A percentile compares a stretch with the other conserved stretches of the same genome.
Evolutionary conservation across 1,284 basidiomycete genomes (phyloP).

Genomic region (Lentinula novae-zelandiae): DNA sequence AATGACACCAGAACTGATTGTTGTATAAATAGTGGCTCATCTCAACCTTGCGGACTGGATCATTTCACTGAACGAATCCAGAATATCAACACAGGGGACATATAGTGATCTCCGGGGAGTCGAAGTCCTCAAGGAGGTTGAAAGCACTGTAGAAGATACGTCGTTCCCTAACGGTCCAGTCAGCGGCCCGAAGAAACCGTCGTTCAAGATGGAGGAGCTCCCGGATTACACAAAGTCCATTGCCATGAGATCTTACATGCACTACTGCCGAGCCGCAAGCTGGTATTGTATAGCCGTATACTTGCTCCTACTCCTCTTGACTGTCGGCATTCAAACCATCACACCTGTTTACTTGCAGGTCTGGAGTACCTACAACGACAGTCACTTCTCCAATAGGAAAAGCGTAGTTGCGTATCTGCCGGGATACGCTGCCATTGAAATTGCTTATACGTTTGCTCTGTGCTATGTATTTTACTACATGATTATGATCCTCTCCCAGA

Average conservation of each 20-base stretch:
- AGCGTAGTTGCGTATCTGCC: not conserved
- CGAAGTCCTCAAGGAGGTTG: not conserved
- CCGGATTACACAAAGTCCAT: not conserved
- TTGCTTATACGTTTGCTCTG: not conserved
- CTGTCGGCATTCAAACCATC: not conserved
- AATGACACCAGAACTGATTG: not conserved
- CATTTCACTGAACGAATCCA: not conserved
- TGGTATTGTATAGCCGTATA: not conserved
- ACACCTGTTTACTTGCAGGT: constrained; percentile 1
- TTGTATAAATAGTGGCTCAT: not conserved
- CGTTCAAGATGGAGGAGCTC: not conserved
- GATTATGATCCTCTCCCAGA: not conserved
- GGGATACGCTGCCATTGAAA: not conserved
- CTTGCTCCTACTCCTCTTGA: not conserved
- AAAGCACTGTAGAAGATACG: not conserved
- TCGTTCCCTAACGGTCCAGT: not conserved
- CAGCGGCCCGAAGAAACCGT: not conserved
- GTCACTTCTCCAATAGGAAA: not conserved
- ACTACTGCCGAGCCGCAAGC: not conserved
- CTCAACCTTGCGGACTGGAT: not conserved
- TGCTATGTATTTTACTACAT: constrained; percentile 1
- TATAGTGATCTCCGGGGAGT: not conserved
- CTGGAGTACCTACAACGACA: constrained; percentile 1
- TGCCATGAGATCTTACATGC: not conserved
- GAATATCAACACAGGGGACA: not conserved